These are phyloP conservation scores for Phytophthora syringae DNA, from an alignment of 352 stramenopile species.

Conservation along the genomic window DNA sequence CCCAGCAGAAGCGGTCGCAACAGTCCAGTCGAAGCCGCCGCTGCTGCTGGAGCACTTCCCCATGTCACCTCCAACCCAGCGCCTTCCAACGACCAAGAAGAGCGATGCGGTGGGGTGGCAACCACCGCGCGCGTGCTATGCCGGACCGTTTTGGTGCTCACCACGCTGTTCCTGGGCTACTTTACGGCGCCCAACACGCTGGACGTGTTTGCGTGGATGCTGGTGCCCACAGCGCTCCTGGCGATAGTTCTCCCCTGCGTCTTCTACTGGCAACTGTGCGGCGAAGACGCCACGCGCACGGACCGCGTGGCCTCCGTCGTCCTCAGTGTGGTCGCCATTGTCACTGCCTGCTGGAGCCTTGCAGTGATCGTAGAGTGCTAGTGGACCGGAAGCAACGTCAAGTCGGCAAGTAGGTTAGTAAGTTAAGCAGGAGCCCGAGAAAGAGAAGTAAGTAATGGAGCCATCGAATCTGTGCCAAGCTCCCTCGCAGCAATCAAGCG, in stretches of 20 bases:
- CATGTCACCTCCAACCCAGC: constrained; percentile 24
- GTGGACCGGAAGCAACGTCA: neutral
- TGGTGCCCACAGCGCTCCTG: constrained; percentile 66
- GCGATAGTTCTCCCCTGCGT: constrained; percentile 66
- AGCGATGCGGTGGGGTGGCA: constrained; percentile 32
- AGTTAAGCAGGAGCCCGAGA: constrained; percentile 13
- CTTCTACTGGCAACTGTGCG: constrained; percentile 77
- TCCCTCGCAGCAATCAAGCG: neutral
- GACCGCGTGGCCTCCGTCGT: constrained; percentile 51
- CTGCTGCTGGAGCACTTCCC: constrained; percentile 26
- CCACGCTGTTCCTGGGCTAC: constrained; percentile 59
- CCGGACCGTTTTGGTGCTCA: constrained; percentile 55
- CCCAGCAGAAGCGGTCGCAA: constrained; percentile 21
- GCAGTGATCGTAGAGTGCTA: constrained; percentile 52
- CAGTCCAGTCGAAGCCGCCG: constrained; percentile 30
- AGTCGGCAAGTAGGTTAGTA: constrained; percentile 9
- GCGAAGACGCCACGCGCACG: constrained; percentile 55
- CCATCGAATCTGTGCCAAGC: constrained; percentile 4
- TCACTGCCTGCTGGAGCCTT: constrained; percentile 60
- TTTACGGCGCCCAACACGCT: constrained; percentile 62
- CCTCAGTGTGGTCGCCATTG: constrained; percentile 53
- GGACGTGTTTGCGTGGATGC: constrained; percentile 66
- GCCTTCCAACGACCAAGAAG: constrained; percentile 19
- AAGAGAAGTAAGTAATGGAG: constrained; percentile 3
- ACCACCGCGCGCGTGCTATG: constrained; percentile 52